Percentiles rank a stretch among this genome's conserved stretches.
phyloP scores from a whole-genome alignment of 129 eudicot genomes.

The Ambrosia trifida region DNA sequence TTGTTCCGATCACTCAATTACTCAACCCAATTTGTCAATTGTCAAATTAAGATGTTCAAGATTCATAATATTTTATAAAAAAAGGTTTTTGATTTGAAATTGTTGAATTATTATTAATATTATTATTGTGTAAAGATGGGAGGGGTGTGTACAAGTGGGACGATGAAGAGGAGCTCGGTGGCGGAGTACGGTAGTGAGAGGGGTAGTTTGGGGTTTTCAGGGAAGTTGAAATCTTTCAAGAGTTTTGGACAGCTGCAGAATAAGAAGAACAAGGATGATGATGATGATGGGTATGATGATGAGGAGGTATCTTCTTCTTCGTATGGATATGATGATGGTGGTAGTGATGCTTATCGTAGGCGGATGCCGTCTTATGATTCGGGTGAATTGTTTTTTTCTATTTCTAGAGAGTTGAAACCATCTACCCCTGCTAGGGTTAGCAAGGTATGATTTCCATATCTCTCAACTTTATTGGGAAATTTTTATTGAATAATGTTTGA shows the following conservation, averaged over 20 bases:
- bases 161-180: conserved; percentile 39
- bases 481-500: too few relatives aligned
- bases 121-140: conserved; percentile 42
- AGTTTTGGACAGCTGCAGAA: conserved; percentile 50
- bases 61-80: not conserved
- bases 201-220: conserved; percentile 49
- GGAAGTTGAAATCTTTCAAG: conserved; percentile 54
- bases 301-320: conserved; percentile 17
- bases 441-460: conserved; percentile 46
- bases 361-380: conserved; percentile 52
- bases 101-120: not conserved
- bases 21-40: not conserved
- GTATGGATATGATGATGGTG: conserved; percentile 16
- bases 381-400: conserved; percentile 55
- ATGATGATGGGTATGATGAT: conserved; percentile 28
- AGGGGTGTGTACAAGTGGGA: conserved; percentile 72
- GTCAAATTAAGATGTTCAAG: conserved; percentile 8
- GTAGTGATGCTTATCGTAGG: conserved; percentile 23
- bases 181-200: conserved; percentile 33
- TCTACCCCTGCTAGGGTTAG: conserved; percentile 63
- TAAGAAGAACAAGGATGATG: conserved; percentile 34
- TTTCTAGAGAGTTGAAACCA: conserved; percentile 69
- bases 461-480: too few relatives aligned
- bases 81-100: not conserved
- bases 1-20: too few relatives aligned